These are phyloP conservation scores for Coccomyxa sp. DNA, from an alignment of 139 green algal species.

Conservation along the genomic window DNA sequence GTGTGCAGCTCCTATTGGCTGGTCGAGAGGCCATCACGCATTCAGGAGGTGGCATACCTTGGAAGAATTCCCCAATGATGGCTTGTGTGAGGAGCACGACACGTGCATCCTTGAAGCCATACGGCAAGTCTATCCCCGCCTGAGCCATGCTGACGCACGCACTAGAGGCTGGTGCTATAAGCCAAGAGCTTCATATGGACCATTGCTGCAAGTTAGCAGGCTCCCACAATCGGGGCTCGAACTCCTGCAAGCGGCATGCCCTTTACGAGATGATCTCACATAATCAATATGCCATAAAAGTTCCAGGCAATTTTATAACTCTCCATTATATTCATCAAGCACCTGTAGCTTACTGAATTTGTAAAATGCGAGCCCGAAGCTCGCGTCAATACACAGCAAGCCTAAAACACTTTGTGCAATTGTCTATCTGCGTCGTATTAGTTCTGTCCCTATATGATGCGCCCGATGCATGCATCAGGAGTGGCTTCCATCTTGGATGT, in stretches of 20 bases:
- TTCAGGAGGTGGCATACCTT: background rate
- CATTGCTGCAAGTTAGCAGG: background rate
- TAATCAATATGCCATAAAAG: background rate
- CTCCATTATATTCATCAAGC: too few species aligned
- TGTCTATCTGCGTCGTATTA: too few species aligned
- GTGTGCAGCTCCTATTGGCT: background rate
- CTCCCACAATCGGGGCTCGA: too few species aligned
- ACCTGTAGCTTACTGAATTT: too few species aligned
- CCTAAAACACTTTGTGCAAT: too few species aligned
- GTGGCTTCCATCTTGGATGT: too few species aligned
- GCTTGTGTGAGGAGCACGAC: background rate
- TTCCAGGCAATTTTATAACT: too few species aligned
- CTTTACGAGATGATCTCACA: background rate
- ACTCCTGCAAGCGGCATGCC: background rate
- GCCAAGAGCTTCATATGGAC: background rate
- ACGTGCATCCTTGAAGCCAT: constrained; percentile 8
- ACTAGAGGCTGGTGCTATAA: background rate
- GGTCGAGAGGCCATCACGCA: background rate
- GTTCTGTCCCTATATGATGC: too few species aligned
- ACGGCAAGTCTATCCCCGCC: background rate
- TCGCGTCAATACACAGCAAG: too few species aligned
- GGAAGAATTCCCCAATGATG: constrained; percentile 11
- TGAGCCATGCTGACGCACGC: constrained; percentile 1
- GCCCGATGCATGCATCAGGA: too few species aligned
- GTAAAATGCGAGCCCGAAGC: too few species aligned